These are phyloP conservation scores for Ceratorhiza oryzae-sativae DNA, from an alignment of 1,284 basidiomycete species.

Conservation along the genomic window DNA sequence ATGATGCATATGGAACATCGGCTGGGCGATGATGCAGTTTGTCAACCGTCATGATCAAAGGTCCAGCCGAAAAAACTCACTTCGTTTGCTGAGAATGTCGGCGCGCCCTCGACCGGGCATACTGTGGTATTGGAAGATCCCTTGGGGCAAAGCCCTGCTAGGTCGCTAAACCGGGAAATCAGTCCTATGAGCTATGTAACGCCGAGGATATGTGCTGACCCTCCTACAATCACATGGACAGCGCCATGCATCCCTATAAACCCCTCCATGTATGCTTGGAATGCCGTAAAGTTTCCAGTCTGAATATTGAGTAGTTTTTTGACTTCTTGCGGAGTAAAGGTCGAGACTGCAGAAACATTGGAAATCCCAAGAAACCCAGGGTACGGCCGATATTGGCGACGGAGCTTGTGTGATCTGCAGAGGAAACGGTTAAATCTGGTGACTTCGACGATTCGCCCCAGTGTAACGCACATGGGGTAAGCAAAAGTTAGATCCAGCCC, in stretches of 20 bases:
- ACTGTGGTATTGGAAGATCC: slow-evolving; percentile 10
- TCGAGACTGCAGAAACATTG: neutral
- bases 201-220: neutral
- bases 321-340: slow-evolving; percentile 1
- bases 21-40: neutral
- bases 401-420: slow-evolving; percentile 16
- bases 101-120: slow-evolving; percentile 11
- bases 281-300: slow-evolving; percentile 10
- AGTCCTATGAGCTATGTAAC: neutral
- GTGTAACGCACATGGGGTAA: neutral
- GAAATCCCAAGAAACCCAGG: neutral
- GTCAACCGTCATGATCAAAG: neutral
- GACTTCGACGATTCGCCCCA: too few relatives aligned
- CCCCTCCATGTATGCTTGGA: slow-evolving; percentile 10
- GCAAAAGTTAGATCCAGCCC: neutral
- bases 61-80: neutral
- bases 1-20: slow-evolving; percentile 32
- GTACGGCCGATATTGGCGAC: slow-evolving; percentile 4
- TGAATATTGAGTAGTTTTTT: neutral
- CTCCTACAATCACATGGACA: slow-evolving; percentile 11
- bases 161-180: neutral
- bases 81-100: slow-evolving; percentile 30
- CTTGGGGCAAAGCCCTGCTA: slow-evolving; percentile 7
- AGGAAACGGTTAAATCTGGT: too few relatives aligned
- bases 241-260: slow-evolving; percentile 21